These are phyloP conservation scores for Malus hybrid DNA, from an alignment of 331 rosid genomes.

Conservation along the genomic window DNA sequence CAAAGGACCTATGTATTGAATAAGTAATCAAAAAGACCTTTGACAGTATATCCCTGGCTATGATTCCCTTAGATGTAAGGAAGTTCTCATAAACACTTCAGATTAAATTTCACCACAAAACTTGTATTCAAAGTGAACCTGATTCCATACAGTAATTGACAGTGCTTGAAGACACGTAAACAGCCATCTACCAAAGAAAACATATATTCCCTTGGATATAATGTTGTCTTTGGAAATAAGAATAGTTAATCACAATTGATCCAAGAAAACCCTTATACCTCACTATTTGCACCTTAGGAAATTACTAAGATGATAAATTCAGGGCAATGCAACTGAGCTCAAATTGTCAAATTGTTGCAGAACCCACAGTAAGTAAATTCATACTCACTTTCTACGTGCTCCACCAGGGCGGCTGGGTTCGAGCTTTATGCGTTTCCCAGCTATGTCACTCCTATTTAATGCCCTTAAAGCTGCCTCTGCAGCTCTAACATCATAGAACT, in stretches of 20 bases:
- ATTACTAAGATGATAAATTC: neutral
- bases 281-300: neutral
- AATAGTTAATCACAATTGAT: neutral
- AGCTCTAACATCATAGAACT: constrained; percentile 84
- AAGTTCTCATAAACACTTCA: neutral
- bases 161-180: neutral
- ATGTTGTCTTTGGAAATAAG: neutral
- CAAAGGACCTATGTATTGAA: no score
- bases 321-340: neutral
- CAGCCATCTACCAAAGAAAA: neutral
- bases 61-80: neutral
- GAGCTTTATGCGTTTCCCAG: constrained; percentile 92
- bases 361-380: neutral
- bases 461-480: constrained; percentile 88
- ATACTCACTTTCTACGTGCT: constrained; percentile 82
- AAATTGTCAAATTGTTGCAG: neutral
- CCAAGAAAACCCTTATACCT: neutral
- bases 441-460: constrained; percentile 87
- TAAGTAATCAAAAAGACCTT: neutral
- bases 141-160: neutral
- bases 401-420: constrained; percentile 99
- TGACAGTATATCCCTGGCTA: neutral
- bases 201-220: neutral
- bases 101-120: neutral
- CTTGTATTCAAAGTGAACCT: neutral